phyloP scores from a whole-genome alignment of 2,329 filamentous ascomycete genomes.

The Torrubiella hemipterigena region DNA sequence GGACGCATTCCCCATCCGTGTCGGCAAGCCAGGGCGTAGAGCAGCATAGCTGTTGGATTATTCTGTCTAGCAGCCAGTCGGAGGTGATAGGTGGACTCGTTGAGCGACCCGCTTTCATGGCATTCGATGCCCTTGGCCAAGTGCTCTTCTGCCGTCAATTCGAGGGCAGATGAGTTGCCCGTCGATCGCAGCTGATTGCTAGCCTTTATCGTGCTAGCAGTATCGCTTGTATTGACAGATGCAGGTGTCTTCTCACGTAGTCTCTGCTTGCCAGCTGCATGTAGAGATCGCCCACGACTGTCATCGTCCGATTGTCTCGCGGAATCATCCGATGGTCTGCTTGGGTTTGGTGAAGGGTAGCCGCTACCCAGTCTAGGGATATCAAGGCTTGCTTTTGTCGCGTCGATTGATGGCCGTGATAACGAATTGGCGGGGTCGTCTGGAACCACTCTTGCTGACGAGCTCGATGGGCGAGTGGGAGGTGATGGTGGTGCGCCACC shows the following conservation, averaged over 20 bases:
- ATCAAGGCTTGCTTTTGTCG: constrained; percentile 37
- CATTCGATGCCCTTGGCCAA: constrained; percentile 80
- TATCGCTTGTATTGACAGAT: constrained; percentile 39
- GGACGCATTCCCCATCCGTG: constrained; percentile 97
- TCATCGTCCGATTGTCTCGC: constrained; percentile 35
- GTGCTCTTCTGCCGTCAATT: constrained; percentile 77
- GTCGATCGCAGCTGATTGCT: constrained; percentile 28
- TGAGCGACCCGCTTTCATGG: constrained; percentile 76
- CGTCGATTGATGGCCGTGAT: constrained; percentile 35
- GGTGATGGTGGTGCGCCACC: constrained; percentile 46
- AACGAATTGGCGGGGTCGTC: constrained; percentile 24
- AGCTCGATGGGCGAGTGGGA: constrained; percentile 47
- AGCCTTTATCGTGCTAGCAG: constrained; percentile 37
- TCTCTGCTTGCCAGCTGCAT: constrained; percentile 24
- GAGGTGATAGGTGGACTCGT: constrained; percentile 93
- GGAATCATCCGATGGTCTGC: constrained; percentile 31
- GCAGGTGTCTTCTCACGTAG: constrained; percentile 30
- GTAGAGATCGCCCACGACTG: constrained; percentile 31
- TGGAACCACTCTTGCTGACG: constrained; percentile 26
- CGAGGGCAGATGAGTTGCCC: constrained; percentile 47
- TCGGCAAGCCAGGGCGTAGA: constrained; percentile 88
- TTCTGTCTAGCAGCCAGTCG: constrained; percentile 77
- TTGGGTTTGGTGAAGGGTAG: constrained; percentile 31
- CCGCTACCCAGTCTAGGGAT: constrained; percentile 23
- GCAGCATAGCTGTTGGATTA: constrained; percentile 85